phyloP scores from a whole-genome alignment of 257 asterid genomes.

The Solanum sitiens region DNA sequence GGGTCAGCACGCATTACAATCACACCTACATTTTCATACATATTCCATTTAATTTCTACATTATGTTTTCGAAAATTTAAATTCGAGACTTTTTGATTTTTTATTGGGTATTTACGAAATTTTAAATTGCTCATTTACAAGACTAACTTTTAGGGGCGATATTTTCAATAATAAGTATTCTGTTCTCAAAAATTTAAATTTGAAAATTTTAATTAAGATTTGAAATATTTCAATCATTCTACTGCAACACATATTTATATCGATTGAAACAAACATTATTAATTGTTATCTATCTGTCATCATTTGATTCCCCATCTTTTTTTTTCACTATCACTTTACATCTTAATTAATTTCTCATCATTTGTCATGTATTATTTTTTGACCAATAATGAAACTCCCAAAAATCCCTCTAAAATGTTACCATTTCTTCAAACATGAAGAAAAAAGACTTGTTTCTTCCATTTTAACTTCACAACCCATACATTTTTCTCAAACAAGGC shows the following conservation, averaged over 20 bases:
- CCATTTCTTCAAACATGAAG: background rate
- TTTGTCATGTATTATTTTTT: background rate
- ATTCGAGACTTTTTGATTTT: accelerated
- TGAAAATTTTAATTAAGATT: accelerated
- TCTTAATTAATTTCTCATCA: background rate
- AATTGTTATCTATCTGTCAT: background rate
- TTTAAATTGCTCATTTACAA: too few species aligned
- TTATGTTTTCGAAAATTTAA: accelerated
- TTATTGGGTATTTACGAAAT: too few species aligned
- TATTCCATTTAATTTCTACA: background rate
- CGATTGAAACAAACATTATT: background rate
- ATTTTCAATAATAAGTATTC: too few species aligned
- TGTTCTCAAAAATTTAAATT: accelerated
- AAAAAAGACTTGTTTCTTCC: background rate
- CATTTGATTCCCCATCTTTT: background rate
- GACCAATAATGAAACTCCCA: background rate
- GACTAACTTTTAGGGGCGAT: too few species aligned
- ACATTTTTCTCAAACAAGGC: conserved; percentile 14
- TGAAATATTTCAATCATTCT: accelerated
- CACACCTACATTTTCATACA: background rate
- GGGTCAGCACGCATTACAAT: background rate
- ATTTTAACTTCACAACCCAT: background rate
- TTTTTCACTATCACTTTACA: background rate
- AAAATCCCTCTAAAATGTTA: background rate
- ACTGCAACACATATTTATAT: background rate